phyloP scores from a whole-genome alignment of 2,329 filamentous ascomycete genomes.

The Fusarium metavorans region DNA sequence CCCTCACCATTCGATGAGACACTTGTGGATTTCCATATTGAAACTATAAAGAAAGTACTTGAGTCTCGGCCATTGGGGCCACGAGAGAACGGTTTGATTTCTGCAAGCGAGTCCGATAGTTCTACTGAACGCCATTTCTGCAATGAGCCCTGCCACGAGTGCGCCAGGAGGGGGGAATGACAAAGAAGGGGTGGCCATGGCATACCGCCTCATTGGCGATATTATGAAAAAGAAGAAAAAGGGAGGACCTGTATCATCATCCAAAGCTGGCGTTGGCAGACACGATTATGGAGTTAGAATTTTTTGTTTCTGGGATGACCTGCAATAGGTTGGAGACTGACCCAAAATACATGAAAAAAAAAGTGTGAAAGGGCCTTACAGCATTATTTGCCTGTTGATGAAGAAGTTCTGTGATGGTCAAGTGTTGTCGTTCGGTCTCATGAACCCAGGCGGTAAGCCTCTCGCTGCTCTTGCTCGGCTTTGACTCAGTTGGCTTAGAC shows the following conservation, averaged over 20 bases:
- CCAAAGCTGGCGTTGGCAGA: slow-evolving; percentile 40
- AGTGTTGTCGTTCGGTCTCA: slow-evolving; percentile 23
- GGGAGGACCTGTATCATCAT: slow-evolving; percentile 37
- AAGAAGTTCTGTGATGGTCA: slow-evolving; percentile 33
- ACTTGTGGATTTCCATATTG: neutral
- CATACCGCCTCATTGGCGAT: slow-evolving; percentile 7
- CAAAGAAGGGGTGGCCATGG: neutral
- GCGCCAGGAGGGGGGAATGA: neutral
- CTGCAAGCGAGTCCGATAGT: slow-evolving; percentile 35
- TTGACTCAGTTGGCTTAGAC: neutral
- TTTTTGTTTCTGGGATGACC: slow-evolving; percentile 18
- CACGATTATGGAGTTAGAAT: slow-evolving; percentile 37
- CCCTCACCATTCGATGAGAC: slow-evolving; percentile 38
- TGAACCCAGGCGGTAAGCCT: slow-evolving; percentile 31
- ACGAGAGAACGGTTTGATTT: slow-evolving; percentile 20
- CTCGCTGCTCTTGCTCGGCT: neutral
- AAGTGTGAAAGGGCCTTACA: slow-evolving; percentile 20
- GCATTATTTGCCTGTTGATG: slow-evolving; percentile 10
- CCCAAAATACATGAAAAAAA: slow-evolving; percentile 21
- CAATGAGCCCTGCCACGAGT: slow-evolving; percentile 1
- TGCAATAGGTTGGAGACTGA: slow-evolving; percentile 32
- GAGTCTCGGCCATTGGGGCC: neutral
- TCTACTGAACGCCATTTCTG: slow-evolving; percentile 14
- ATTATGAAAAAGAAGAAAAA: slow-evolving; percentile 13
- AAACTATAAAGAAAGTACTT: neutral